phyloP scores from a whole-genome alignment of 1,284 basidiomycete genomes.

The Coniferiporia weirii region DNA sequence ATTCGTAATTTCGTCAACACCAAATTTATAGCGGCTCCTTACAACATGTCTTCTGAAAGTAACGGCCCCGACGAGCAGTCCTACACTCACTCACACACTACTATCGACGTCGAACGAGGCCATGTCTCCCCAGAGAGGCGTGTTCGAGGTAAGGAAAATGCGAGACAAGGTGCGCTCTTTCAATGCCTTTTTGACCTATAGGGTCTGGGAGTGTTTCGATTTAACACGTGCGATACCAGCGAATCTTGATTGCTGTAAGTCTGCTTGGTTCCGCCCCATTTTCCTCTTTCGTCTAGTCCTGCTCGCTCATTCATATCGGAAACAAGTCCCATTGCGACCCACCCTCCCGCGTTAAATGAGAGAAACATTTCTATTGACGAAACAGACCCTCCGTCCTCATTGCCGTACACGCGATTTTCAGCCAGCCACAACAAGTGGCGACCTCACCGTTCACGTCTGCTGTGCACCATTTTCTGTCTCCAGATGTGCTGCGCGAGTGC shows the following conservation, averaged over 20 bases:
- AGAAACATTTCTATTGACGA: not conserved
- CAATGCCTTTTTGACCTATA: not conserved
- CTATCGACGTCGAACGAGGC: not conserved
- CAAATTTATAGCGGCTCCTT: too few relatives aligned
- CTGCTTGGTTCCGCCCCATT: not conserved
- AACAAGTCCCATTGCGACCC: not conserved
- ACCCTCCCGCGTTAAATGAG: not conserved
- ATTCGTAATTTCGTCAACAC: too few relatives aligned
- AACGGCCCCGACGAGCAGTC: not conserved
- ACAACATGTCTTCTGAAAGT: too few relatives aligned
- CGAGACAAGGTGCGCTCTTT: conserved; percentile 11
- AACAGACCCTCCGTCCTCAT: not conserved
- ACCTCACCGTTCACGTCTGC: too few relatives aligned
- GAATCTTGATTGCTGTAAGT: not conserved
- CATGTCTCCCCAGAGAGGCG: not conserved
- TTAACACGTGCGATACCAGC: not conserved
- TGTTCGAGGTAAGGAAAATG: not conserved
- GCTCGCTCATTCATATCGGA: not conserved
- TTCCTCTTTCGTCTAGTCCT: not conserved
- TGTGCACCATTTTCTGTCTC: too few relatives aligned
- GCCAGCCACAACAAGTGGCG: too few relatives aligned
- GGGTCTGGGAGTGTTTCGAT: not conserved
- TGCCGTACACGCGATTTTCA: too few relatives aligned
- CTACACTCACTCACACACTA: too few relatives aligned
- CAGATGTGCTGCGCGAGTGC: too few relatives aligned